Base-by-base conservation (phyloP, 306 rosid species). In the Cicer chorassanicum region DNA sequence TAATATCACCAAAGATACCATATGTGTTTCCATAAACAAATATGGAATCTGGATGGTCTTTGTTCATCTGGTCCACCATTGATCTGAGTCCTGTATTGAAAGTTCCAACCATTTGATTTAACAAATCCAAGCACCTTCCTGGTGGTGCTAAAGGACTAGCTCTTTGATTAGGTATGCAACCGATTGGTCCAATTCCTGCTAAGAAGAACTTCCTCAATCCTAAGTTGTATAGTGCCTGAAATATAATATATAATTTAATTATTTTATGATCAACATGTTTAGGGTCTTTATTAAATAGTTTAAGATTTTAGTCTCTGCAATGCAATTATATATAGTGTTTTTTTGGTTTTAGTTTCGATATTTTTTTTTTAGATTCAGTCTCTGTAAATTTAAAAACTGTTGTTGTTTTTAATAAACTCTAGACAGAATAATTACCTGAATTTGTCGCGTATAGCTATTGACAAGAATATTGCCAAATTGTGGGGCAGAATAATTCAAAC, bases 131-230 rank as follows among this genome's bases (percentile, higher is more conserved):
- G 19, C 98, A 93, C 78, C 96, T 79, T 38, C 88, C 96, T 0
- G 46, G 59, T 11, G 65, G 86, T 15, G 92, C 89, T 4, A 4
- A 14, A 11, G 82, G 81, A 0, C 11, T 36, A 1, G 92, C 96
- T 70, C 96, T 74, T 48, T 84, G 85, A 83, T 70, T 85, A 1
- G 98, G 98, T 14, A 86, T 91, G 86, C 98, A 93, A 7, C 98
- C 98, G 15, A 91, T 61, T 12, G 98, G 96, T 29, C 90, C 96
- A 8, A 89, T 45, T 63, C 97, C 97, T 10, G 83, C 84, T 9
- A 91, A 0, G 71, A 88, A 57, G 45, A 93, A 79, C 91, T 89
- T 93, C 62, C 84, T 86, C 24, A 93, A 46, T 46, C 98, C 98
- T 1, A 86, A 9, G 39, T 82, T 68, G 7, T 80, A 70, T 9